Conservation (phyloP, 169 alveolate species). For the Plasmodium ovale region DNA sequence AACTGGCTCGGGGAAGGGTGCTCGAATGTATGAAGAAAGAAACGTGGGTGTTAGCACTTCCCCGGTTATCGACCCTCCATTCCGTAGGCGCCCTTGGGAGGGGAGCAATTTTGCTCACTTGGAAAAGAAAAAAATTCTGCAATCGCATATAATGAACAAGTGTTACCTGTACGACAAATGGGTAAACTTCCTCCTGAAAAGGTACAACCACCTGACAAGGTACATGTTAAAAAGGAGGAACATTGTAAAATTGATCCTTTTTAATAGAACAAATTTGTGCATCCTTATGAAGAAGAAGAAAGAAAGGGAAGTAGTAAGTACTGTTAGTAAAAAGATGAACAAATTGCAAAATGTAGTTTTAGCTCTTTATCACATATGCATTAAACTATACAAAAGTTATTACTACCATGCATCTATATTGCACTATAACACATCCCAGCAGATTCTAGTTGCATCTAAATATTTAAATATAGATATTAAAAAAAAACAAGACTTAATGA, state of each 20-base stretch:
- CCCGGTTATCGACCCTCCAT: no score
- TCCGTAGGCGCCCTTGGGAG: no score
- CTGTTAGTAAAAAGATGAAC: slow-evolving; percentile 23
- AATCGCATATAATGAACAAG: slow-evolving; percentile 35
- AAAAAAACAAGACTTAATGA: slow-evolving; percentile 2
- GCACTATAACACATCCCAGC: slow-evolving; percentile 56
- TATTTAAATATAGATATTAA: slow-evolving; percentile 53
- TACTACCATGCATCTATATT: slow-evolving; percentile 60
- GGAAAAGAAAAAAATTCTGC: slow-evolving; percentile 6
- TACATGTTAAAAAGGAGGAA: slow-evolving; percentile 38
- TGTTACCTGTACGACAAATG: slow-evolving; percentile 66
- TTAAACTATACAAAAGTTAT: slow-evolving; percentile 50
- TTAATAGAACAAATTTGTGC: slow-evolving; percentile 48
- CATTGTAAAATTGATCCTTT: slow-evolving; percentile 48
- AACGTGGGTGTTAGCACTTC: neutral
- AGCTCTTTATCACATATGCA: slow-evolving; percentile 27
- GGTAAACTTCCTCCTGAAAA: slow-evolving; percentile 36
- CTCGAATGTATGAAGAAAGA: neutral
- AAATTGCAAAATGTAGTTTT: slow-evolving; percentile 25
- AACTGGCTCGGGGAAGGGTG: neutral
- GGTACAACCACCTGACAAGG: slow-evolving; percentile 21
- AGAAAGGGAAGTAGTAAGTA: slow-evolving; percentile 17
- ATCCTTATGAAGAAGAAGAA: slow-evolving; percentile 39
- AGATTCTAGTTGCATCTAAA: slow-evolving; percentile 52
- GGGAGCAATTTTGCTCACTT: neutral